These are phyloP conservation scores for Pseudogymnoascus sp. DNA, from an alignment of 2,329 filamentous ascomycete species.

Conservation along the genomic window DNA sequence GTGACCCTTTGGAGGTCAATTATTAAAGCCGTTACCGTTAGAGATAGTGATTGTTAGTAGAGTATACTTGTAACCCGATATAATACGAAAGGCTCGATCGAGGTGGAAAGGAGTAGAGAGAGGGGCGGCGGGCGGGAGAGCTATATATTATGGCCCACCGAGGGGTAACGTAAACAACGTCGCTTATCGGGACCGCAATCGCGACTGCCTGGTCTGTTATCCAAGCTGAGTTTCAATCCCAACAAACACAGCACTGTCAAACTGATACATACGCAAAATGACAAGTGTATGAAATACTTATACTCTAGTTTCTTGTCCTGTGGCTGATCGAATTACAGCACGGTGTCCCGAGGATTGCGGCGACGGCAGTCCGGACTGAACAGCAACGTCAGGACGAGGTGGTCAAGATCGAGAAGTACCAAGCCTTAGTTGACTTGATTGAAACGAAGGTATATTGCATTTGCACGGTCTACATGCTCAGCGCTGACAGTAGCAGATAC, in stretches of 20 bases:
- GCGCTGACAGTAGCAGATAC: slow-evolving; percentile 20
- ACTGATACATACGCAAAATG: slow-evolving; percentile 21
- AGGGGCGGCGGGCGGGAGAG: neutral
- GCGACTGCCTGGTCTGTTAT: slow-evolving; percentile 7
- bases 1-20: slow-evolving; percentile 1
- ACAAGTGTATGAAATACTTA: slow-evolving; percentile 27
- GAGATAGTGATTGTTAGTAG: slow-evolving; percentile 1
- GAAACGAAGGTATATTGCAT: slow-evolving; percentile 47
- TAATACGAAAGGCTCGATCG: slow-evolving; percentile 6
- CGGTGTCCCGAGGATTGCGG: slow-evolving; percentile 64
- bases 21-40: neutral
- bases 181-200: slow-evolving; percentile 4
- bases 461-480: neutral
- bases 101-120: neutral
- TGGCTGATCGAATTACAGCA: slow-evolving; percentile 50
- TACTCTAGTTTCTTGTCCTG: slow-evolving; percentile 13
- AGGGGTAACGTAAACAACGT: slow-evolving; percentile 2
- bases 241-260: slow-evolving; percentile 2
- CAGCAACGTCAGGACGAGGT: slow-evolving; percentile 64
- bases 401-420: slow-evolving; percentile 69
- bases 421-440: slow-evolving; percentile 58
- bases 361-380: slow-evolving; percentile 51
- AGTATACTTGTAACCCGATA: neutral
- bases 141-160: neutral
- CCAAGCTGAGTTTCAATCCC: neutral